Conservation (phyloP, 768 basidiomycete genomes). For the Auriscalpium orientale region DNA sequence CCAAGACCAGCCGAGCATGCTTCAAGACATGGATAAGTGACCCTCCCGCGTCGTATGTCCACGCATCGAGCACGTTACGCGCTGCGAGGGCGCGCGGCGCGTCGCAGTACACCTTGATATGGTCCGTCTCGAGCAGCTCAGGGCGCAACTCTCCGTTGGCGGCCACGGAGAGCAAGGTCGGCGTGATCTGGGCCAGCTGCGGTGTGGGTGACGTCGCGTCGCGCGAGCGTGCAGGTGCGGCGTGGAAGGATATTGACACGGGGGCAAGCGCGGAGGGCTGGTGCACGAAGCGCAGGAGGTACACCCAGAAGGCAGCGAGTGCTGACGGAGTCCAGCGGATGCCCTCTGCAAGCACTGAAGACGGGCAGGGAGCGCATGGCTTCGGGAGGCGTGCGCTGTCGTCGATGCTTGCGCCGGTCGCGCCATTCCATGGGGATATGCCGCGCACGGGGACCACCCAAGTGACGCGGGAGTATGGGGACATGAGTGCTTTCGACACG, state of each 20-base stretch:
- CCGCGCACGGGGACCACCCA: constrained; percentile 59
- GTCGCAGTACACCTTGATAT: constrained; percentile 57
- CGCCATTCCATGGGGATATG: constrained; percentile 37
- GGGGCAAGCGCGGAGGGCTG: constrained; percentile 31
- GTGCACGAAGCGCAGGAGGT: constrained; percentile 33
- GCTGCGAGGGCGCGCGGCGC: constrained; percentile 38
- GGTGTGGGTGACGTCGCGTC: not conserved
- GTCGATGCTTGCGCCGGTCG: constrained; percentile 34
- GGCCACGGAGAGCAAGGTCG: not conserved
- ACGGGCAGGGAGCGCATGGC: not conserved
- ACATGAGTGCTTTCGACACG: not conserved
- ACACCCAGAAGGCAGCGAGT: constrained; percentile 42
- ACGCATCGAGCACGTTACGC: constrained; percentile 44
- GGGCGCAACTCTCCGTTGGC: not conserved
- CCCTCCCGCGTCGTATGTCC: constrained; percentile 26
- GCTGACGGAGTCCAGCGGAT: constrained; percentile 42
- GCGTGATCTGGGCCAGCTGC: not conserved
- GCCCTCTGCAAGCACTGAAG: constrained; percentile 9
- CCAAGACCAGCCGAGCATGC: not conserved
- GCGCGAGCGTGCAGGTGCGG: constrained; percentile 14
- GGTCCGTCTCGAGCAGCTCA: constrained; percentile 24
- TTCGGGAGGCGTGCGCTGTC: constrained; percentile 15
- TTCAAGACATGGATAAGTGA: not conserved
- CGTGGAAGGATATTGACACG: constrained; percentile 43
- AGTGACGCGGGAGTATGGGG: constrained; percentile 34